These are phyloP conservation scores for Ascocoryne sarcoides DNA, from an alignment of 2,329 filamentous ascomycete genomes.

Conservation along the genomic window DNA sequence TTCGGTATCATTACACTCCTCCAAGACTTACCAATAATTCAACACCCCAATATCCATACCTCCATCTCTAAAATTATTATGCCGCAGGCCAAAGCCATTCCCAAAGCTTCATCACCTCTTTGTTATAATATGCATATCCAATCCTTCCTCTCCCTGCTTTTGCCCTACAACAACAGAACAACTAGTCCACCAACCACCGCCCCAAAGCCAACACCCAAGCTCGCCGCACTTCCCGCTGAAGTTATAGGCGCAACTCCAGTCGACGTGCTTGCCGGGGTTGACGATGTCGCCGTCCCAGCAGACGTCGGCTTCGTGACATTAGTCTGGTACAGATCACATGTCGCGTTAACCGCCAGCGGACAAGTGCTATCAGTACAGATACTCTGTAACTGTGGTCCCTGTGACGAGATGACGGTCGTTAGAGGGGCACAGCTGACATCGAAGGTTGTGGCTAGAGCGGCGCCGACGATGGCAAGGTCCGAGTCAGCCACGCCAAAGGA, in stretches of 20 bases:
- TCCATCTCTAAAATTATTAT: neutral
- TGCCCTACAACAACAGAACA: slow-evolving; percentile 14
- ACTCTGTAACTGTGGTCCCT: slow-evolving; percentile 41
- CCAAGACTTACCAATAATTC: too few species aligned
- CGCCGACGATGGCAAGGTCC: slow-evolving; percentile 42
- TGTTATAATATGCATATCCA: neutral
- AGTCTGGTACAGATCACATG: slow-evolving; percentile 38
- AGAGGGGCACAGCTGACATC: slow-evolving; percentile 41
- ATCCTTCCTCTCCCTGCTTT: neutral
- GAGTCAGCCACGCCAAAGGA: slow-evolving; percentile 49
- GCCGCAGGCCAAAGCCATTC: neutral
- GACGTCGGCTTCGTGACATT: slow-evolving; percentile 6
- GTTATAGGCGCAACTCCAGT: neutral
- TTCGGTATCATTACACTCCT: too few species aligned
- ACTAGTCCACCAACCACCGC: slow-evolving; percentile 14
- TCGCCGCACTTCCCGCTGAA: slow-evolving; percentile 9
- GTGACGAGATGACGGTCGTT: slow-evolving; percentile 36
- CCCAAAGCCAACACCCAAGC: slow-evolving; percentile 12
- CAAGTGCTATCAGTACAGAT: slow-evolving; percentile 48
- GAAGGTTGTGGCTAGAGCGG: slow-evolving; percentile 41
- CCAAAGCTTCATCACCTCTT: neutral
- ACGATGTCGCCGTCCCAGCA: slow-evolving; percentile 6
- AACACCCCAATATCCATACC: neutral
- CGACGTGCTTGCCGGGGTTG: neutral
- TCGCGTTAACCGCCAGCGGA: slow-evolving; percentile 36